Percentiles rank a stretch among this genome's conserved stretches.
phyloP scores from a whole-genome alignment of 257 asterid species.

The Nicotiana undulata region DNA sequence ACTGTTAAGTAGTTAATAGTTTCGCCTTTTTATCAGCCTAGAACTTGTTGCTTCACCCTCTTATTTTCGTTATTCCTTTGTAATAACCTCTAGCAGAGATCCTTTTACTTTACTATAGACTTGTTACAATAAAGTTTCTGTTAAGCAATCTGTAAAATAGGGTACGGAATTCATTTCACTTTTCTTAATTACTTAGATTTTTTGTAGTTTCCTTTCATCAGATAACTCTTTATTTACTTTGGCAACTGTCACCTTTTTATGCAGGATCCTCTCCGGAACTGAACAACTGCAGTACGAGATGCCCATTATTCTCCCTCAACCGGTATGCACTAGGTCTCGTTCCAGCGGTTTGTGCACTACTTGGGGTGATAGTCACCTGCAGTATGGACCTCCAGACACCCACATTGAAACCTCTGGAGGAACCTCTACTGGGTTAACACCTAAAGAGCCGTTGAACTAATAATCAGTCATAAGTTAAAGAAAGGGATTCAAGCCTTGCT shows the following conservation, averaged over 20 bases:
- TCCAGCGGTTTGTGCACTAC: conserved; percentile 66
- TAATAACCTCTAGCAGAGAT: not conserved
- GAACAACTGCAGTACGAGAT: conserved; percentile 8
- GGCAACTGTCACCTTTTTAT: not conserved
- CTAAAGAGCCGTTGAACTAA: not conserved
- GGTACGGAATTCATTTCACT: not conserved
- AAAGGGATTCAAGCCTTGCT: not conserved
- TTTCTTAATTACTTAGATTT: not conserved
- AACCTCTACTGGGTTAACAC: conserved; percentile 51
- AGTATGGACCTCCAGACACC: conserved; percentile 52
- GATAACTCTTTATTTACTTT: not conserved
- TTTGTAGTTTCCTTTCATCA: not conserved
- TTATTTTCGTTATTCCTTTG: not conserved
- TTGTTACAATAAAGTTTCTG: not conserved
- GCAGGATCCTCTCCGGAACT: conserved; percentile 51
- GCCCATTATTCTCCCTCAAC: conserved; percentile 31
- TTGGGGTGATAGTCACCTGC: conserved; percentile 57
- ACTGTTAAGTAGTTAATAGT: not conserved
- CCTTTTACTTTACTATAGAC: not conserved
- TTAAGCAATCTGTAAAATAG: not conserved
- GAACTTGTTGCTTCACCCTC: not conserved
- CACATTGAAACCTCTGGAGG: conserved; percentile 22
- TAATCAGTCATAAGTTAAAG: not conserved
- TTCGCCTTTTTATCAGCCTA: not conserved
- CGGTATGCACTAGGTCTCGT: conserved; percentile 72